These are phyloP conservation scores for Paramecium sexaurelia DNA, from an alignment of 73 alveolate species.

Conservation along the genomic window DNA sequence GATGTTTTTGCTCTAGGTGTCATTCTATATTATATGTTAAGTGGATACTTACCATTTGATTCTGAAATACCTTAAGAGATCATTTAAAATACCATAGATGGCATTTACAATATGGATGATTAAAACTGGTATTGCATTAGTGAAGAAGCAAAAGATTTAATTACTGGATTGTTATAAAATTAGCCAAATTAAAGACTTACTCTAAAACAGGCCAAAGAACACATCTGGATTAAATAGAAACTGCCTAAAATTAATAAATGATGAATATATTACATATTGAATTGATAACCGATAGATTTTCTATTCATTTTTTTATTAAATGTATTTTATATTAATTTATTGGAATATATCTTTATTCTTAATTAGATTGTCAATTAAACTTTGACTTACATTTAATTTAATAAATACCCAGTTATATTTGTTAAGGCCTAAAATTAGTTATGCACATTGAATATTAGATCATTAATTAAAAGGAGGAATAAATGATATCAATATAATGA, in stretches of 20 bases:
- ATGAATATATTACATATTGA: neutral
- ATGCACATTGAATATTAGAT: no score
- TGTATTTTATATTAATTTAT: no score
- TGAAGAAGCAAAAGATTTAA: conserved; percentile 35
- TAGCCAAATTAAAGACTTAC: neutral
- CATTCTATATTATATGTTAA: conserved; percentile 22
- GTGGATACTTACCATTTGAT: conserved; percentile 55
- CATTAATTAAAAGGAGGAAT: no score
- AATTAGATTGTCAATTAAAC: no score
- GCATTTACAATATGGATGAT: neutral
- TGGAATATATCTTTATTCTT: no score
- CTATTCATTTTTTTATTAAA: no score
- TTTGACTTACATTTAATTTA: no score
- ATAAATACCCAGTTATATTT: no score
- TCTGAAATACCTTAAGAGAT: neutral
- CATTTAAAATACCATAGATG: neutral
- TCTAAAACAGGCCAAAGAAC: conserved; percentile 6
- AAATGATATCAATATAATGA: no score
- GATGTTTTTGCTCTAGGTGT: conserved; percentile 38
- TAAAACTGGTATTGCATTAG: conserved; percentile 7
- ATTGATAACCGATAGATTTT: no score
- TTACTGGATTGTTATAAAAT: neutral
- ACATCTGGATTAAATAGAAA: neutral
- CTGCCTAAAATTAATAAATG: neutral
- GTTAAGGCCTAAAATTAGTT: no score